Conservation (phyloP, 108 stramenopile genomes). For the Conticribra weissflogii region DNA sequence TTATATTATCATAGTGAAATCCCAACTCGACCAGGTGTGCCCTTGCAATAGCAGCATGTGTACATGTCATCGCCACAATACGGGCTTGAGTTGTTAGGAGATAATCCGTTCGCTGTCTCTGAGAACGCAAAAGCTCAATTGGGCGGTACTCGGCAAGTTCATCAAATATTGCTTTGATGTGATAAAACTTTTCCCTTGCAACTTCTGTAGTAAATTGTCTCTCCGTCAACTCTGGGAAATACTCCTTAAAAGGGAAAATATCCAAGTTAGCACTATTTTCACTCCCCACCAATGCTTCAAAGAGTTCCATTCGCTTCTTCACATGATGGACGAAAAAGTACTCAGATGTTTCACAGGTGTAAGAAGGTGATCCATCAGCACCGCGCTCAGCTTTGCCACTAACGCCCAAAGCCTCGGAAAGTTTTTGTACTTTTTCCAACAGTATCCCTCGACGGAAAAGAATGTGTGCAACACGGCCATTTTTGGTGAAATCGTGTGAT, state of each 20-base stretch:
- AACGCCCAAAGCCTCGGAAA: slow-evolving; percentile 87
- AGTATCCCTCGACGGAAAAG: slow-evolving; percentile 78
- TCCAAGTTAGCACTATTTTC: slow-evolving; percentile 21
- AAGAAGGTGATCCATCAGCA: slow-evolving; percentile 78
- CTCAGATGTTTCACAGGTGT: slow-evolving; percentile 95
- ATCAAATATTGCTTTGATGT: slow-evolving; percentile 78
- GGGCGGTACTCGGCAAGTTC: slow-evolving; percentile 94
- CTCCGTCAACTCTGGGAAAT: slow-evolving; percentile 45
- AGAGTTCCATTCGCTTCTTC: slow-evolving; percentile 56
- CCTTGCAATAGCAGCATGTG: slow-evolving; percentile 97
- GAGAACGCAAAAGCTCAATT: slow-evolving; percentile 94
- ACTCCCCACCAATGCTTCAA: slow-evolving; percentile 29
- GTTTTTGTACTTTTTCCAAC: slow-evolving; percentile 86
- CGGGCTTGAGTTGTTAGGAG: slow-evolving; percentile 94
- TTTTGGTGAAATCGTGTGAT: slow-evolving; percentile 89
- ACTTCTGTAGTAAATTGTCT: slow-evolving; percentile 31
- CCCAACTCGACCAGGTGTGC: slow-evolving; percentile 89
- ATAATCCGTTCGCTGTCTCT: slow-evolving; percentile 92
- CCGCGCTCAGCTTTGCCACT: slow-evolving; percentile 79
- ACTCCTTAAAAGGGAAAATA: slow-evolving; percentile 69
- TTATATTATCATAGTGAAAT: slow-evolving; percentile 96
- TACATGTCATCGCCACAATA: slow-evolving; percentile 98
- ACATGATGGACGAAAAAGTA: slow-evolving; percentile 85
- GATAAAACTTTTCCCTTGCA: slow-evolving; percentile 48
- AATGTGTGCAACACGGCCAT: slow-evolving; percentile 91